Percentiles rank a stretch among this genome's conserved stretches.
Conservation (phyloP, 2,329 filamentous ascomycete species). For the Fusarium coffeatum region DNA sequence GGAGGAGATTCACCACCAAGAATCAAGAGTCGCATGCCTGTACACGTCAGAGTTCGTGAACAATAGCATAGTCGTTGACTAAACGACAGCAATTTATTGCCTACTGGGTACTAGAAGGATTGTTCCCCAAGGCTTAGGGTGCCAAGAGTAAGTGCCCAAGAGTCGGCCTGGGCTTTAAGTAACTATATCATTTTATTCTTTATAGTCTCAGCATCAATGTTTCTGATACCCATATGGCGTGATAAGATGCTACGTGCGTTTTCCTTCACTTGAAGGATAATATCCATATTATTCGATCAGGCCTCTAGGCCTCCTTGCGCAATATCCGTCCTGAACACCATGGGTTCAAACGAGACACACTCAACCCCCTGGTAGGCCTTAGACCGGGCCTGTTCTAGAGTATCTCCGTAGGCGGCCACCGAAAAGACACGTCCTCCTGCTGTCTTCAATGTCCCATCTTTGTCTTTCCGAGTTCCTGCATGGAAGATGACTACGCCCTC, state of each 20-base stretch:
- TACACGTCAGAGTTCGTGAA: slow-evolving; percentile 44
- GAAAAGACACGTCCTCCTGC: slow-evolving; percentile 88
- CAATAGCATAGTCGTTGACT: not conserved
- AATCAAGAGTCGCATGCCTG: slow-evolving; percentile 54
- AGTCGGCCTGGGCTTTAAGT: not conserved
- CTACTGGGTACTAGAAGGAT: no score
- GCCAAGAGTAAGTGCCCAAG: not conserved
- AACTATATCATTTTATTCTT: not conserved
- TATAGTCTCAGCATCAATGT: not conserved
- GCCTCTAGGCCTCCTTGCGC: slow-evolving; percentile 55
- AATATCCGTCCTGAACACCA: slow-evolving; percentile 90
- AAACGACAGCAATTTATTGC: not conserved
- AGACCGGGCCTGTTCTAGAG: slow-evolving; percentile 79
- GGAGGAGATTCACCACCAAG: slow-evolving; percentile 48
- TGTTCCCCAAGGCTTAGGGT: not conserved
- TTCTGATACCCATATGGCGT: not conserved
- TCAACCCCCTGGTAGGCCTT: slow-evolving; percentile 79
- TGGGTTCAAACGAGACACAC: slow-evolving; percentile 79
- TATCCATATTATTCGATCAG: not conserved
- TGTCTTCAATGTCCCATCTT: slow-evolving; percentile 68
- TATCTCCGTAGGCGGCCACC: slow-evolving; percentile 74
- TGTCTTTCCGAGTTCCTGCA: slow-evolving; percentile 76
- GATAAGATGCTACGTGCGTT: not conserved
- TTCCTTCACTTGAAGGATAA: not conserved
- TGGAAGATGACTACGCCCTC: slow-evolving; percentile 79